These are phyloP conservation scores for Spinacia oleracea DNA, from an alignment of 179 eudicot species.

Conservation along the genomic window DNA sequence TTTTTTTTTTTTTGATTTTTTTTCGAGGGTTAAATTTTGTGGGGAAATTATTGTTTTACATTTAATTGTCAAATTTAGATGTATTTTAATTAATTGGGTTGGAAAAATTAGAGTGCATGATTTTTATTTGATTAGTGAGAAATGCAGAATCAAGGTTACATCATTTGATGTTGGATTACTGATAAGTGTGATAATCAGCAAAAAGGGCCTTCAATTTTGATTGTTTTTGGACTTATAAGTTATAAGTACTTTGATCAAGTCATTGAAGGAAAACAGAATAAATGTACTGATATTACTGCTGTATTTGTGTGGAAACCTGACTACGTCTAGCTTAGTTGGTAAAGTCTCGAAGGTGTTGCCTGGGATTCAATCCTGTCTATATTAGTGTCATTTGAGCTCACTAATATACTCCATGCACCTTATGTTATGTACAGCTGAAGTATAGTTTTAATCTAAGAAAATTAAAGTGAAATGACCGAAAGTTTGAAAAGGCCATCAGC, in stretches of 20 bases:
- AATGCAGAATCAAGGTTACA: not conserved
- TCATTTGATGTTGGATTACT: not conserved
- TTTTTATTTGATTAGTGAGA: not conserved
- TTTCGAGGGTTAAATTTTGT: not conserved
- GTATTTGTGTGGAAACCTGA: not conserved
- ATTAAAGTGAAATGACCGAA: not conserved
- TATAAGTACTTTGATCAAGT: not conserved
- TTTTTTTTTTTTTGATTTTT: not conserved
- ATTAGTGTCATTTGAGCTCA: too few relatives aligned
- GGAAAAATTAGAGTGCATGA: not conserved
- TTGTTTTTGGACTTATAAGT: not conserved
- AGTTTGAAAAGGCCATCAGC: not conserved
- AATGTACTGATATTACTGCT: not conserved
- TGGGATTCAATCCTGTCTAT: too few relatives aligned
- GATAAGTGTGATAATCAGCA: too few relatives aligned
- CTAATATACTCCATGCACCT: not conserved
- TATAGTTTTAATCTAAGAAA: not conserved
- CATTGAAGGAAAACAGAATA: too few relatives aligned
- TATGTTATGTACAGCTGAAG: not conserved
- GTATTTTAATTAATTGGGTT: not conserved
- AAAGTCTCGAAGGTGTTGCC: too few relatives aligned
- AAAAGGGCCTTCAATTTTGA: conserved; percentile 12
- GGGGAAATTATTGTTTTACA: too few relatives aligned
- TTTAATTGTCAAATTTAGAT: too few relatives aligned
- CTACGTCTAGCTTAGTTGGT: not conserved